Evolutionary conservation across 1,284 basidiomycete genomes (phyloP), one percentile per base, ranked within the genome.

Genomic region (Cutaneotrichosporon cavernicola): DNA sequence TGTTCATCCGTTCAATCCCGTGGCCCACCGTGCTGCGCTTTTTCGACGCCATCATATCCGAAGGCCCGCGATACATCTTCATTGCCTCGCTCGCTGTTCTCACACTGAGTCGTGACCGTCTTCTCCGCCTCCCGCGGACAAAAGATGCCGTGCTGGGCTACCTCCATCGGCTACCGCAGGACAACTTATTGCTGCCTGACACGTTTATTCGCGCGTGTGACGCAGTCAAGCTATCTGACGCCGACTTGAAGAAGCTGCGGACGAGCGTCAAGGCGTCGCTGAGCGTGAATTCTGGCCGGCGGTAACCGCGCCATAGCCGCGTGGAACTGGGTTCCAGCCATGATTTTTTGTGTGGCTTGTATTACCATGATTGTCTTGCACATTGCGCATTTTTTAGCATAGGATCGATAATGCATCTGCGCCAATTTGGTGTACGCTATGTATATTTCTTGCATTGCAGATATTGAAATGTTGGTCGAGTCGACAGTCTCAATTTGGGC

Each of bases 41-140:
- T 5, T 92, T 92, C 88, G 94, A 97, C 75, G 80, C 94, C 4
- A 92, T 96, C 75, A 82, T 97, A 40, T 89, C 86, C 64, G 92
- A 95, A 81, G 92, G 92, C 5, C 83, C 91, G 4, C 85, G 88
- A 0, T 92, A 89, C 83, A 83, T 96, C 50, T 84, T 94, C 73
- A 88, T 92, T 14, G 84, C 91, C 2, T 90, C 88, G 0, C 82
- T 97, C 7, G 88, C 90, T 0, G 81, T 97, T 58, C 76, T 93
- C 9, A 72, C 76, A 0, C 53, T 75, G 32, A 76, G 75, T 9
- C 69, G 72, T 21, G 73, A 76, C 31, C 70, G 79, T 10, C 70
- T 81, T 4, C 56, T 80, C 9, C 65, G 65, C 4, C 66, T 75
- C 1, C 73, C 73, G 0, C 62, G 61, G 31, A 71, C 59, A 8